Base-by-base conservation (phyloP, 768 basidiomycete genomes). In the Podaxis sp. region DNA sequence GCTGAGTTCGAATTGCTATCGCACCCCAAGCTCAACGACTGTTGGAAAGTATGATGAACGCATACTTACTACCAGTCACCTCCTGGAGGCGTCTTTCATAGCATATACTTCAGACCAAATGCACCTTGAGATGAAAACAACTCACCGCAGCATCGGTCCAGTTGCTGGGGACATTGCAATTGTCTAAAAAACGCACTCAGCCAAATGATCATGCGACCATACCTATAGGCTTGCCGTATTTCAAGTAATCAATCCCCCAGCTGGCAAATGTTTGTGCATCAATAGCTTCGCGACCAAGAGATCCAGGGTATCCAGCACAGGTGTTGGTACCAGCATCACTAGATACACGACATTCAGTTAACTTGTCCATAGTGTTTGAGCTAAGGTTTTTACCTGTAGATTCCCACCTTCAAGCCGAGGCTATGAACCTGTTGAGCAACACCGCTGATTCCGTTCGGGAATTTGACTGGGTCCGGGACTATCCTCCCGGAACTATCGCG, bases 161-260 rank as follows among this genome's bases (percentile, higher is more conserved):
- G 65, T 84, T 82, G 9, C 59, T 67, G 19, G 83, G 83, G n/a
- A 84, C 76, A 65, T 82, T 77, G 68, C 83, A 85, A 66, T 85
- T 85, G 64, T 85, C 82, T 84, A 48, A 11, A 11, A 24, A 11
- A 51, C 13, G 11, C 8, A 24, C 19, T 51, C 49, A 51, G 49
- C 44, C 44, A 9, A 51, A 24, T 51, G 19, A 51, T 28, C 8
- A 8, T 24, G 24, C 22, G 3, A 24, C 7, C 19, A 15, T 22
- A 51, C 2, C 2, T 8, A 7, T 22, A 19, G 12, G 63, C 74
- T n/a, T 53, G 78, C 83, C 83, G 68, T 85, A 85, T 76, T 85
- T 85, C 62, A 85, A 69, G 68, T 84, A 84, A 64, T 86, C 84
- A 46, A 86, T 76, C 5, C 81, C 82, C 85, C 85, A 86, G 28